Conservation (phyloP, 805 yeast genomes). For the Kodamaea leandrae region DNA sequence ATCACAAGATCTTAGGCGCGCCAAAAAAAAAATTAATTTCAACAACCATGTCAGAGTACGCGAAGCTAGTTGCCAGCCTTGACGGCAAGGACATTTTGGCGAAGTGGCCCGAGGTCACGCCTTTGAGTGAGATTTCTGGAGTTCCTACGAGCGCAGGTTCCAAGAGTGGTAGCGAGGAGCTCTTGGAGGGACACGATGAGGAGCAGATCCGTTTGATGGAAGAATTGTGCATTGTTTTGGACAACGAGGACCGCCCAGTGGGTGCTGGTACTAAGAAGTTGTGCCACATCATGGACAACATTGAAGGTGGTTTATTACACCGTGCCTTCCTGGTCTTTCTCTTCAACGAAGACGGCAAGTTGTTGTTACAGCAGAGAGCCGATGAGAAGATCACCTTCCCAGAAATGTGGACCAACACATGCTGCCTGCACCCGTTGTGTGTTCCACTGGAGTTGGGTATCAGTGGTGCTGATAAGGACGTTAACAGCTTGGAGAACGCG, state of each 20-base stretch:
- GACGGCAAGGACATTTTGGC: slow-evolving; percentile 48
- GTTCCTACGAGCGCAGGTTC: slow-evolving; percentile 45
- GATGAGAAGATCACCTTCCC: slow-evolving; percentile 96
- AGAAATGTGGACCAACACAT: slow-evolving; percentile 96
- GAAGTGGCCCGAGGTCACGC: slow-evolving; percentile 66
- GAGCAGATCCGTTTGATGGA: slow-evolving; percentile 96
- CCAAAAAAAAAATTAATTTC: neutral
- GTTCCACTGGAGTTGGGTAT: slow-evolving; percentile 75
- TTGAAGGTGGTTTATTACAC: slow-evolving; percentile 82
- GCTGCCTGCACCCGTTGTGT: slow-evolving; percentile 97
- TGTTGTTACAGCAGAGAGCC: slow-evolving; percentile 92
- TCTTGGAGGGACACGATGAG: slow-evolving; percentile 86
- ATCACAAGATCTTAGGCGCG: neutral
- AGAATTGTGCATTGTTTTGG: slow-evolving; percentile 91
- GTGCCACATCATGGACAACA: slow-evolving; percentile 85
- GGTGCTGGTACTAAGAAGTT: slow-evolving; percentile 94
- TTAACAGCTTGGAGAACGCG: slow-evolving; percentile 50
- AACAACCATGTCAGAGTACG: slow-evolving; percentile 32
- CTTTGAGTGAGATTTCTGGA: slow-evolving; percentile 59
- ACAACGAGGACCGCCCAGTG: slow-evolving; percentile 79
- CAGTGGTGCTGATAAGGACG: slow-evolving; percentile 12
- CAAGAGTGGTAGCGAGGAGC: slow-evolving; percentile 25
- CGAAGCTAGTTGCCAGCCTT: slow-evolving; percentile 53
- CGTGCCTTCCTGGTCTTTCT: slow-evolving; percentile 96
- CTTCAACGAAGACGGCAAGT: slow-evolving; percentile 71